Base-by-base conservation (phyloP, 2,329 filamentous ascomycete genomes). In the Hymenotorrendiella dingleyae region DNA sequence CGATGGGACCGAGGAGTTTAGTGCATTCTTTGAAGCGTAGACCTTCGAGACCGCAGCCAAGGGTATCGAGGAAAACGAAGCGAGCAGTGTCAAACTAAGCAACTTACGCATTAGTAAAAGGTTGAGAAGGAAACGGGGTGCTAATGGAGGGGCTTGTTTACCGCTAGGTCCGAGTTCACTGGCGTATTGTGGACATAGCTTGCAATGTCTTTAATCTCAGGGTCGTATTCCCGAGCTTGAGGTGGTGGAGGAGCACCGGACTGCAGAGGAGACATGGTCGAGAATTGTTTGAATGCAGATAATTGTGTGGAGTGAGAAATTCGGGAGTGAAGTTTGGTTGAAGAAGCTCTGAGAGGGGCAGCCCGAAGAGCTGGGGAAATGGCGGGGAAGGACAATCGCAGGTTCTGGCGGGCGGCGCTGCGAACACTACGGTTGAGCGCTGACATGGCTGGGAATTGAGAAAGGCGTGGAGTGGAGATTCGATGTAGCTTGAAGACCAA, bases 1-100 rank as follows among this genome's bases (percentile, higher is more conserved):
- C 91, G 54, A 91, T 76, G 40, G 93, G 93, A 16, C 93, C 93
- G 29, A 98, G 82, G 46, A 97, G 79, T 72, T 96, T 96, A 53
- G 84, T 81, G 77, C 93, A 97, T 70, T 96, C 87, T 67, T 90
- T 87, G 74, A 98, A 98, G 57, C 84, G 83, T 62, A 98, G 78
- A 55, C 87, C 93, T 72, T 97, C 90, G 51, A 98, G 82, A 64
- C 93, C 93, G 67, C 93, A 98, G 62, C 93, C 93, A 36, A 98
- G 78, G 43, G 93, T 97, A 67, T 98, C 93, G 62, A 97, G 80
- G 67, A 98, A 89, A 56, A 97, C 90, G 73, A 89, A 91, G 69
- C 93, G 84, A 50, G 93, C 93, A 36, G 93, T 98, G 67, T 98
- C 93, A 64, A 86, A 94, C 86, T 93, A 54, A 49, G n/a, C n/a